Evolutionary conservation across 148 eudicot genomes (phyloP), one percentile per base, ranked within the genome.

Genomic region (Euryodendron excelsum): DNA sequence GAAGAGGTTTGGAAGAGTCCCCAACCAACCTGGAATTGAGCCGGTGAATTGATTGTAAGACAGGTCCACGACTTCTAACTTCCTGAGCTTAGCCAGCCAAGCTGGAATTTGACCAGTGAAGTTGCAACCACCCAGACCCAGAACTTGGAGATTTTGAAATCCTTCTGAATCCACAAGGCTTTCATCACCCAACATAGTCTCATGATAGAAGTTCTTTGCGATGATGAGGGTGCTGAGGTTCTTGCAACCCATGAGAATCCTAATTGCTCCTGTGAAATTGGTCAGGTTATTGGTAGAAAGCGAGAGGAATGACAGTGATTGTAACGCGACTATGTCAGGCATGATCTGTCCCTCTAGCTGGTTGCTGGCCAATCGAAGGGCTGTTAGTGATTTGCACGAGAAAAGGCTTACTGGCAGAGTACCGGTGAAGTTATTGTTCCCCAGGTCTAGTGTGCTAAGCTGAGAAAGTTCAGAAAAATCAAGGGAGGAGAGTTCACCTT

Each of bases 271-370:
- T 0, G 91, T 84, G 75, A 92, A 62, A 80, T 94, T 91, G 73
- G 82, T 85, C 78, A 94, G 79, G 84, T 80, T 90, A 81, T 94
- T 94, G 55, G 85, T 84, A 13, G 98, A 92, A 72, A 94, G 71
- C 0, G 98, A 92, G 48, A 94, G 88, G 84, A 92, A 94, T 5
- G 93, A 87, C 17, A 94, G 84, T 33, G 93, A 89, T 52, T 84
- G 82, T 71, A 94, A 79, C 15, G 75, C 64, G 53, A 44, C 55
- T 68, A 91, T 84, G 12, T 81, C 85, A 0, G 93, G 89, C 62
- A 86, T 81, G 74, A 94, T 79, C 75, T 88, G 87, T 61, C 98
- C 98, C 23, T 60, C 62, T 33, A 94, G 80, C 39, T 65, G 69
- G 75, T 90, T 91, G 63, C 82, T 76, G 36, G 96, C 90, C 61